Evolutionary conservation across 2,329 filamentous ascomycete species (phyloP), one percentile per base, ranked within the genome.

Genomic region (Trichoderma guizhouense): DNA sequence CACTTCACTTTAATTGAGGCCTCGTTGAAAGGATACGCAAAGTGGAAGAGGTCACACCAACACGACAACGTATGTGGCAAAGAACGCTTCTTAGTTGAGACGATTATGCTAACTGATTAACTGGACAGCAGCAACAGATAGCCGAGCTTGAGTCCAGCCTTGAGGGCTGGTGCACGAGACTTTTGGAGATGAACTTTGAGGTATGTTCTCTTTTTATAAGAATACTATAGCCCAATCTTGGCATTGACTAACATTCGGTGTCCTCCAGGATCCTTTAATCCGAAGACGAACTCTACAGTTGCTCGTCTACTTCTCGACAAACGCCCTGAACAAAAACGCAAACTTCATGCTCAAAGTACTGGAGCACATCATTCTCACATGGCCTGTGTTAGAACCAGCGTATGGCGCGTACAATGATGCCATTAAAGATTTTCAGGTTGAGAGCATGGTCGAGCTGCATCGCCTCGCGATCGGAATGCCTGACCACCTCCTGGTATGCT

Each of bases 1-100:
- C 92, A 97, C 75, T 95, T 95, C 76, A 94, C 93, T 0, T 92
- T 97, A 28, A 92, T 98, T 3, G 93, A 98, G 79, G 92, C 94
- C 30, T 92, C 93, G 1, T 83, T 98, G 34, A 97, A 95, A 79
- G 96, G 95, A 1, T 97, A 95, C 76, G 89, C 91, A 75, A 95
- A 93, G 79, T 97, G 94, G 93, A 87, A 86, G 74, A 77, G 76
- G 72, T 74, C 77, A 28, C 76, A 79, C 24, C 73, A 73, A 3
- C 75, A 75, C 32, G 78, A 79, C 68, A 75, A 78, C 67, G 81
- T 83, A 76, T 66, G 81, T 65, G 6, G 18, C 43, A 53, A 14
- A 11, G 14, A 4, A 28, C 18, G n/a, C 39, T 7, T 53, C 36
- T n/a, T 7, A 15, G 14, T 36, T 30, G n/a, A 28, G 39, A 43